Conservation (phyloP, 2,329 filamentous ascomycete genomes). For the Neospermospora avenae region DNA sequence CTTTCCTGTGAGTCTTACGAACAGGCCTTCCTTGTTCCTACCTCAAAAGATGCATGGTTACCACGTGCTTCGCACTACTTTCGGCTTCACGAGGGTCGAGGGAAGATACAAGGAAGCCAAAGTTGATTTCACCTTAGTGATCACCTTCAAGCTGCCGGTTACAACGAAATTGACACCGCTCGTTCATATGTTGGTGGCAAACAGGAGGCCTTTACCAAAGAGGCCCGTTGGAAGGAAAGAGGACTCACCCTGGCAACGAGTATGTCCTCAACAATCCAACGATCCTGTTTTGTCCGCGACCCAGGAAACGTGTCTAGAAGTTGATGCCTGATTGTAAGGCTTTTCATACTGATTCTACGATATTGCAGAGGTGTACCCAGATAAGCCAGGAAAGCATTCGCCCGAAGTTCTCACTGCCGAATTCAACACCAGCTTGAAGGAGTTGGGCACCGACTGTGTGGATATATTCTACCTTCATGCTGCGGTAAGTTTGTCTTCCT, state of each 20-base stretch:
- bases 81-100: too few species aligned
- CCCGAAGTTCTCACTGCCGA: conserved; percentile 61
- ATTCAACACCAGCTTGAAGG: conserved; percentile 65
- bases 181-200: conserved; percentile 66
- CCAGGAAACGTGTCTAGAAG: neutral
- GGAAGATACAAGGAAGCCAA: neutral
- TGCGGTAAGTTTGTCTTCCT: conserved; percentile 37
- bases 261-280: too few species aligned
- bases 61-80: too few species aligned
- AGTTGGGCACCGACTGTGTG: conserved; percentile 68
- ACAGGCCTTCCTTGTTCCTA: neutral
- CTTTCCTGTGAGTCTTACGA: conserved; percentile 46
- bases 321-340: neutral
- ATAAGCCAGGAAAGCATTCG: conserved; percentile 55
- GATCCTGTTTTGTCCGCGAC: neutral
- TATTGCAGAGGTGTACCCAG: conserved; percentile 63
- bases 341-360: neutral
- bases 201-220: conserved; percentile 75
- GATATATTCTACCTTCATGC: conserved; percentile 81
- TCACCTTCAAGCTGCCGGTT: conserved; percentile 72
- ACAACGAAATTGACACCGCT: conserved; percentile 83
- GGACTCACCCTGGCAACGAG: conserved; percentile 71
- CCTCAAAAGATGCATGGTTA: too few species aligned
- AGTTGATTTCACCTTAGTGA: conserved; percentile 42
- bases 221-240: conserved; percentile 74